A percentile compares a stretch with the other conserved stretches of the same genome.
Evolutionary conservation across 176 grass and related monocot species (phyloP).

Genomic region (Phoenix roebelenii): DNA sequence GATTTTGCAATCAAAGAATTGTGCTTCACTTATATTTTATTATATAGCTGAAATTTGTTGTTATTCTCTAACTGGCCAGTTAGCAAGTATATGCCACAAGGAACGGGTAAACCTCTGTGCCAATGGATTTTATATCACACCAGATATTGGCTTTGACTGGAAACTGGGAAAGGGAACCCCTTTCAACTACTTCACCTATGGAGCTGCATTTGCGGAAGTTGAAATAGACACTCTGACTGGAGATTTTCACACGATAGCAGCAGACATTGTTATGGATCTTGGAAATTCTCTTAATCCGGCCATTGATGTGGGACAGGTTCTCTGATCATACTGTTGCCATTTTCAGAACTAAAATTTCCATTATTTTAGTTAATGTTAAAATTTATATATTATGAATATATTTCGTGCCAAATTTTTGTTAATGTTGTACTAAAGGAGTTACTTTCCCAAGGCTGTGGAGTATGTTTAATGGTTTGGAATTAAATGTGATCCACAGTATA

Average conservation of each 20-base stretch:
- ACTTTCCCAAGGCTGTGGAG: too few species aligned
- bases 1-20: too few species aligned
- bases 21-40: background rate
- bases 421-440: too few species aligned
- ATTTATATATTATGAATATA: too few species aligned
- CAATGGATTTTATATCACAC: slow-evolving; percentile 90
- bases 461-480: too few species aligned
- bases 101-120: slow-evolving; percentile 86
- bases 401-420: too few species aligned
- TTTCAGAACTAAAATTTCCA: background rate
- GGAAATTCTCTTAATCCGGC: slow-evolving; percentile 95
- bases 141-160: slow-evolving; percentile 66
- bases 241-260: slow-evolving; percentile 77
- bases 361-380: background rate
- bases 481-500: too few species aligned
- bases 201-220: slow-evolving; percentile 95
- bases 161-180: slow-evolving; percentile 62
- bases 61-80: slow-evolving; percentile 31
- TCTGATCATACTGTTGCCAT: background rate
- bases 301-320: slow-evolving; percentile 90
- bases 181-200: slow-evolving; percentile 88
- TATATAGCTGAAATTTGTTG: background rate
- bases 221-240: slow-evolving; percentile 94
- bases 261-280: slow-evolving; percentile 87
- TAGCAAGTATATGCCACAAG: slow-evolving; percentile 60